Percentiles rank a stretch among this genome's conserved stretches.
Conservation (phyloP, 352 stramenopile species). For the Saprolegnia parasitica region DNA sequence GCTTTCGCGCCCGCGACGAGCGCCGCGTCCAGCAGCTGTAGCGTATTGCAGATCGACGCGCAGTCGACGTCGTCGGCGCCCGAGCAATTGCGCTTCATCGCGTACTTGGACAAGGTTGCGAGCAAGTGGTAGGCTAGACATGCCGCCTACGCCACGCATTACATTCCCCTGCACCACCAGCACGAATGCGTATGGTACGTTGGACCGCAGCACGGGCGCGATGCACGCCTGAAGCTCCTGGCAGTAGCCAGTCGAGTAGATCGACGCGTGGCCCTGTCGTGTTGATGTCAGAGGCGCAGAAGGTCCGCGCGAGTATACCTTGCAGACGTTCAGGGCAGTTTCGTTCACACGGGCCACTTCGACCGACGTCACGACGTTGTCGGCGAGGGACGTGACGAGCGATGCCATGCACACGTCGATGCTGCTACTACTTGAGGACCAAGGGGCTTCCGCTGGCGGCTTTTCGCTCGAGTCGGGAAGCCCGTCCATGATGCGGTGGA, state of each 20-base stretch:
- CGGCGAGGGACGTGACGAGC: conserved; percentile 49
- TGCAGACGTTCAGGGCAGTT: conserved; percentile 62
- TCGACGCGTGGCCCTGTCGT: conserved; percentile 67
- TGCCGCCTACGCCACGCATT: conserved; percentile 54
- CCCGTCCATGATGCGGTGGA: conserved; percentile 64
- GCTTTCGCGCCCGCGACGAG: conserved; percentile 47
- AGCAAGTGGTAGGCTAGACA: conserved; percentile 70
- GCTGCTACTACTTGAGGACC: not conserved
- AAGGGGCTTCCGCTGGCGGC: not conserved
- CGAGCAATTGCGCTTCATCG: conserved; percentile 27
- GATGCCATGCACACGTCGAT: not conserved
- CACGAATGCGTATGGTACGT: conserved; percentile 33
- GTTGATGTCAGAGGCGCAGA: too few relatives aligned
- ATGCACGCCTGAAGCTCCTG: conserved; percentile 45
- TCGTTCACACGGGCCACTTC: conserved; percentile 69
- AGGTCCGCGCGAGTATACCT: conserved; percentile 38
- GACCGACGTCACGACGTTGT: conserved; percentile 54
- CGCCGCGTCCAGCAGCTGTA: conserved; percentile 66
- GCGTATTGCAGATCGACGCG: conserved; percentile 52
- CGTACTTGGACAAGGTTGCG: conserved; percentile 65
- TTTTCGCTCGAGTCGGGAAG: conserved; percentile 40
- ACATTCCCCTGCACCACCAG: conserved; percentile 3
- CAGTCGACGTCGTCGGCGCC: conserved; percentile 36
- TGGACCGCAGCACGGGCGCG: conserved; percentile 35
- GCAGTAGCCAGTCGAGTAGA: conserved; percentile 64